Percentiles rank a stretch among this genome's conserved stretches.
phyloP scores from a whole-genome alignment of 2,329 filamentous ascomycete genomes.

The Fusarium armeniacum region DNA sequence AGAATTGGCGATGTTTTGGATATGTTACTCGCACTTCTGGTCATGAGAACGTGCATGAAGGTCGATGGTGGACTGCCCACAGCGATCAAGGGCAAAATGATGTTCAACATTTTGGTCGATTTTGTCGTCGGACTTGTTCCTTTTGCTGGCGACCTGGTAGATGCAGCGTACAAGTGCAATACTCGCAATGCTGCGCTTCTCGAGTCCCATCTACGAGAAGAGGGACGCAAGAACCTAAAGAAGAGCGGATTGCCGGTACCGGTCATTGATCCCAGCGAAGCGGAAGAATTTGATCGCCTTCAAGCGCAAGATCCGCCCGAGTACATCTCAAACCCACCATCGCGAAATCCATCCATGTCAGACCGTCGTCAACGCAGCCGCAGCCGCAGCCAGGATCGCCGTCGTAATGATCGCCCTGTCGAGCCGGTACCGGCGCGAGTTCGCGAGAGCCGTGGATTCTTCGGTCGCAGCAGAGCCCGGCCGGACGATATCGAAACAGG shows the following conservation, averaged over 20 bases:
- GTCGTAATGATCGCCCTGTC: constrained; percentile 35
- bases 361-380: constrained; percentile 40
- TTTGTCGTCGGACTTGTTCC: constrained; percentile 81
- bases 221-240: constrained; percentile 71
- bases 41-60: constrained; percentile 78
- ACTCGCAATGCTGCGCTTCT: constrained; percentile 80
- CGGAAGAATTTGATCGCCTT: constrained; percentile 64
- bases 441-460: constrained; percentile 48
- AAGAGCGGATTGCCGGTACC: constrained; percentile 63
- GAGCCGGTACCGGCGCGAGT: constrained; percentile 52
- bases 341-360: constrained; percentile 46
- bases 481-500: constrained; percentile 53
- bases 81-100: constrained; percentile 76
- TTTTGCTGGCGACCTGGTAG: constrained; percentile 80
- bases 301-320: constrained; percentile 49
- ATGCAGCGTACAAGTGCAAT: constrained; percentile 81
- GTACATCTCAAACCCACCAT: constrained; percentile 49
- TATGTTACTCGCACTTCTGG: constrained; percentile 78
- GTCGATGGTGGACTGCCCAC: constrained; percentile 82
- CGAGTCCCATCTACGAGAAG: constrained; percentile 76
- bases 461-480: constrained; percentile 50
- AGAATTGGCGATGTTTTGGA: constrained; percentile 84
- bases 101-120: constrained; percentile 82
- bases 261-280: constrained; percentile 65
- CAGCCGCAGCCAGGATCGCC: constrained; percentile 32